phyloP scores from a whole-genome alignment of 2,329 filamentous ascomycete species.

The Rhynchosporium graminicola region DNA sequence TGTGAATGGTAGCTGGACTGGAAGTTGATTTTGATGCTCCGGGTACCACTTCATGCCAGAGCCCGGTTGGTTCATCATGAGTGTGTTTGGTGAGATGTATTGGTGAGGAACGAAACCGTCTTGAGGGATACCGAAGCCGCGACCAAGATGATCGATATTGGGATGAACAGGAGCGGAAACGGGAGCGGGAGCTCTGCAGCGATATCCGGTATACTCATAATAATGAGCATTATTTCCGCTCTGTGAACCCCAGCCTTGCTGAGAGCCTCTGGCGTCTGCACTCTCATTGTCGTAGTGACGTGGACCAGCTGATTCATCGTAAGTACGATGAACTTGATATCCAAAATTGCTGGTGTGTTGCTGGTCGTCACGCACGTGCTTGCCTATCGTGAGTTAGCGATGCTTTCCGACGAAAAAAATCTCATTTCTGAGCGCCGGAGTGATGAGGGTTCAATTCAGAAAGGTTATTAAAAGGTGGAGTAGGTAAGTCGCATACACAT shows the following conservation, averaged over 20 bases:
- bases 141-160: conserved; percentile 19
- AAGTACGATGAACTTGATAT: conserved; percentile 9
- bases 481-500: background rate
- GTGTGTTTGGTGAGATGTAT: conserved; percentile 13
- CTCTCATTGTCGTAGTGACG: conserved; percentile 5
- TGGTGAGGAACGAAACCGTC: conserved; percentile 19
- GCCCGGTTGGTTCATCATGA: conserved; percentile 24
- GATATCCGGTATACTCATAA: background rate
- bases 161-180: background rate
- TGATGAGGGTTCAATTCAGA: background rate
- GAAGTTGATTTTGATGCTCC: conserved; percentile 4
- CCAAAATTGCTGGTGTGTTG: conserved; percentile 10
- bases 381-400: conserved; percentile 3
- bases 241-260: conserved; percentile 4
- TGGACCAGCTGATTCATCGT: conserved; percentile 3
- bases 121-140: conserved; percentile 23
- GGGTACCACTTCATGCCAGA: conserved; percentile 33
- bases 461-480: background rate
- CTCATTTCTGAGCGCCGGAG: background rate
- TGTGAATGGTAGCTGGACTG: conserved; percentile 13
- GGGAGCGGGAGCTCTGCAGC: background rate
- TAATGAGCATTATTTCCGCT: background rate
- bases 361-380: background rate
- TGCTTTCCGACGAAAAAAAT: background rate
- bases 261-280: conserved; percentile 1